Evolutionary conservation across 257 asterid genomes (phyloP).

Genomic region (Solanum piurae): DNA sequence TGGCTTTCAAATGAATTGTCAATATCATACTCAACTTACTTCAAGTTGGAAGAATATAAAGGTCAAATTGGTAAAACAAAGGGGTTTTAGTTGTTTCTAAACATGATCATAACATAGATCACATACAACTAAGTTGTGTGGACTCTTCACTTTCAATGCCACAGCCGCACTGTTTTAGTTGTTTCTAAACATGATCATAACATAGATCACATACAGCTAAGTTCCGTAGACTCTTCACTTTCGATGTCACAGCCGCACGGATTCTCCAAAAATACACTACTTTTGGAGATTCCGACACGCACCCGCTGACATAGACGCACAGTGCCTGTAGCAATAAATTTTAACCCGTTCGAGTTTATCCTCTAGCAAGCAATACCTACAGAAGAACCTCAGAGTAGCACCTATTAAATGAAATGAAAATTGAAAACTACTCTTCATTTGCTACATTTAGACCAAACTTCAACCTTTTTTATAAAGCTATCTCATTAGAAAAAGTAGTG

Average conservation of each 20-base stretch:
- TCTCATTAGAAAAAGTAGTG: neutral
- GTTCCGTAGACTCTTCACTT: neutral
- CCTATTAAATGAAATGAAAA: neutral
- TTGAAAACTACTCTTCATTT: neutral
- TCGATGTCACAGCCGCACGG: neutral
- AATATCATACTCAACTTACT: neutral
- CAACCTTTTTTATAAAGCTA: neutral
- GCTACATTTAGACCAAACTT: neutral
- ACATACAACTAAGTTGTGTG: neutral
- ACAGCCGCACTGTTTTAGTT: neutral
- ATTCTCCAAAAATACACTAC: neutral
- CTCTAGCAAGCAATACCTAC: neutral
- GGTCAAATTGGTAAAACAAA: neutral
- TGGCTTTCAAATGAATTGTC: neutral
- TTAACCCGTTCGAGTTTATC: neutral
- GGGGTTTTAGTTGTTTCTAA: neutral
- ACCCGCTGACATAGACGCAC: neutral
- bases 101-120: neutral
- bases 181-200: neutral
- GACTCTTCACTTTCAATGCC: neutral
- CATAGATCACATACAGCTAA: neutral
- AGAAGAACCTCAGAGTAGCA: neutral
- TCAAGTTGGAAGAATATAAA: neutral
- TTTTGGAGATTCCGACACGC: neutral
- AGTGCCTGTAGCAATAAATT: neutral